phyloP scores from a whole-genome alignment of 2,329 filamentous ascomycete species.

The Diplodia seriata region DNA sequence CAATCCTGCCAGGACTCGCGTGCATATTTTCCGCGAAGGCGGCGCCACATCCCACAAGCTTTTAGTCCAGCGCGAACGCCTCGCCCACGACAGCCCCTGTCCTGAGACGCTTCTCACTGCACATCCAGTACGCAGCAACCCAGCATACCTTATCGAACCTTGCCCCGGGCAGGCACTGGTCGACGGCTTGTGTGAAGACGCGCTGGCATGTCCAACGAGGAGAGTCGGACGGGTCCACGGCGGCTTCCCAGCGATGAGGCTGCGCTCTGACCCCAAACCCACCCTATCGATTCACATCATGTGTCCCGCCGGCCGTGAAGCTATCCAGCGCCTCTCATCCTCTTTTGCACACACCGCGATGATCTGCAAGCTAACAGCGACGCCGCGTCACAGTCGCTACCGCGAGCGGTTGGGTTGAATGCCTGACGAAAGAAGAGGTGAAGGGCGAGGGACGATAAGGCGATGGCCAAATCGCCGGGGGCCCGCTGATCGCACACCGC shows the following conservation, averaged over 20 bases:
- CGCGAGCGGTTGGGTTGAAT: not conserved
- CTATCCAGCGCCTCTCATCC: not conserved
- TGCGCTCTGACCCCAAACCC: slow-evolving; percentile 9
- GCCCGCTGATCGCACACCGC: slow-evolving; percentile 25
- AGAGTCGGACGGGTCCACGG: slow-evolving; percentile 4
- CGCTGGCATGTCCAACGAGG: not conserved
- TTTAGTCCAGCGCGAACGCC: slow-evolving; percentile 14
- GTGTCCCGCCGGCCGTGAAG: slow-evolving; percentile 3
- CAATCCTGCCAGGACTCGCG: not conserved
- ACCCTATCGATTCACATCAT: slow-evolving; percentile 21
- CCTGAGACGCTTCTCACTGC: slow-evolving; percentile 22
- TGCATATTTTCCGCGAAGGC: not conserved
- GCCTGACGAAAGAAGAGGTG: not conserved
- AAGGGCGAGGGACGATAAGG: not conserved
- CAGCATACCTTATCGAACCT: not conserved
- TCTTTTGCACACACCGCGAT: not conserved
- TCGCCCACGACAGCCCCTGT: not conserved
- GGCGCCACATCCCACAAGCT: slow-evolving; percentile 17
- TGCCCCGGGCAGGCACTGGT: not conserved
- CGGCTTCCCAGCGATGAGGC: slow-evolving; percentile 11
- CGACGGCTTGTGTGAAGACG: not conserved
- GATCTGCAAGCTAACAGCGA: not conserved
- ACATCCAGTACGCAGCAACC: not conserved
- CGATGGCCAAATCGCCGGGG: slow-evolving; percentile 9
- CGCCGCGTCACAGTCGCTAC: not conserved